These are phyloP conservation scores for Fusarium sp. DNA, from an alignment of 2,329 filamentous ascomycete genomes.

Conservation along the genomic window DNA sequence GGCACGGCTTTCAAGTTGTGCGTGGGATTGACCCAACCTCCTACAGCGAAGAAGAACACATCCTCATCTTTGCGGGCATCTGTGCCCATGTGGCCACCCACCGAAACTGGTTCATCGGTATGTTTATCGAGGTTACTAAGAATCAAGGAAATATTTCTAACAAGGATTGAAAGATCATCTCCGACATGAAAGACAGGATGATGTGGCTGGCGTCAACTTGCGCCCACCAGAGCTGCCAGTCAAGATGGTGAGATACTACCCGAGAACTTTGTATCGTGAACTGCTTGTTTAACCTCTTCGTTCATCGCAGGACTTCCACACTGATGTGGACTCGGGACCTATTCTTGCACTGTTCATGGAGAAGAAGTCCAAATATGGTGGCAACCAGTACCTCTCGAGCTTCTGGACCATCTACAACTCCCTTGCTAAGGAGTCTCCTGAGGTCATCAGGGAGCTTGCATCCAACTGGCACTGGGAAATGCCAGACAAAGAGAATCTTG, in stretches of 20 bases:
- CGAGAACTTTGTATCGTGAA: neutral
- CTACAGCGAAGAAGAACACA: neutral
- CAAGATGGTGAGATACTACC: neutral
- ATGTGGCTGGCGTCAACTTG: neutral
- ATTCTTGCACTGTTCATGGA: neutral
- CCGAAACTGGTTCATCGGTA: neutral
- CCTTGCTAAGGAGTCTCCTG: neutral
- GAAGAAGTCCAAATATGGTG: neutral
- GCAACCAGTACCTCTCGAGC: neutral
- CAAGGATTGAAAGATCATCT: neutral
- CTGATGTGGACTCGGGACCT: neutral
- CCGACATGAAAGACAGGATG: neutral
- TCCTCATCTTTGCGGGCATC: neutral
- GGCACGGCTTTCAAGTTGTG: neutral
- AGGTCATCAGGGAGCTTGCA: neutral
- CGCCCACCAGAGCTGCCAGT: neutral
- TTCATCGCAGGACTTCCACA: neutral
- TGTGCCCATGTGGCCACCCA: neutral
- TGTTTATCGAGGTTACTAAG: neutral
- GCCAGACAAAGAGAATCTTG: neutral
- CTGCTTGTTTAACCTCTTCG: neutral
- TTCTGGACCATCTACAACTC: neutral
- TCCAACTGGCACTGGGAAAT: neutral
- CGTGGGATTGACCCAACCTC: neutral
- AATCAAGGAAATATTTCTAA: neutral